Percentiles rank a stretch among this genome's conserved stretches.
phyloP scores from a whole-genome alignment of 345 rosid species.

The Citrus unshiu region DNA sequence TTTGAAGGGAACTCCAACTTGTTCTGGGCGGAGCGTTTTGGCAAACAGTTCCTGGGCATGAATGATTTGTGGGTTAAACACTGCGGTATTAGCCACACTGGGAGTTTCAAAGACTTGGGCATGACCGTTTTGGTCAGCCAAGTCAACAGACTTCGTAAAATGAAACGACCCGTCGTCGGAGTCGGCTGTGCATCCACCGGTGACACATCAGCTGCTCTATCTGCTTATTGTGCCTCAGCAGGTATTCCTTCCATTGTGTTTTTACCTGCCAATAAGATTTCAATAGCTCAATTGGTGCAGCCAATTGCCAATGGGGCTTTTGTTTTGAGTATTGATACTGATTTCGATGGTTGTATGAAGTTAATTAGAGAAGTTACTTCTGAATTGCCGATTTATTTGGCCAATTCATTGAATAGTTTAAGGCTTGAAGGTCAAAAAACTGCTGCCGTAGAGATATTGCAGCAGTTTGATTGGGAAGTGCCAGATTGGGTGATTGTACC shows the following conservation, averaged over 20 bases:
- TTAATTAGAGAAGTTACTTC: conserved; percentile 76
- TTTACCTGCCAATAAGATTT: conserved; percentile 79
- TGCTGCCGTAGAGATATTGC: conserved; percentile 86
- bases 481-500: conserved; percentile 98
- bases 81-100: conserved; percentile 90
- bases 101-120: conserved; percentile 89
- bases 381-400: conserved; percentile 77
- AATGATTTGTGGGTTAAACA: conserved; percentile 92
- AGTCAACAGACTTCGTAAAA: conserved; percentile 71
- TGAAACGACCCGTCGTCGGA: conserved; percentile 72
- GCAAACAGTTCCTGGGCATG: conserved; percentile 71
- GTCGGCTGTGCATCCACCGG: conserved; percentile 97
- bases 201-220: conserved; percentile 83
- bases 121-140: conserved; percentile 96
- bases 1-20: conserved; percentile 88
- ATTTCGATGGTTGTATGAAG: conserved; percentile 94
- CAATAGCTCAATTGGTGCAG: conserved; percentile 91
- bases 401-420: conserved; percentile 80
- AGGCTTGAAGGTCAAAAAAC: conserved; percentile 93
- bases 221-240: conserved; percentile 85
- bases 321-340: conserved; percentile 80
- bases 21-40: conserved; percentile 91
- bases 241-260: conserved; percentile 91
- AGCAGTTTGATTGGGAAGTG: conserved; percentile 93
- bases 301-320: conserved; percentile 95